Conservation (phyloP, 116 monocot genomes). For the Papilionanthe hybrid region DNA sequence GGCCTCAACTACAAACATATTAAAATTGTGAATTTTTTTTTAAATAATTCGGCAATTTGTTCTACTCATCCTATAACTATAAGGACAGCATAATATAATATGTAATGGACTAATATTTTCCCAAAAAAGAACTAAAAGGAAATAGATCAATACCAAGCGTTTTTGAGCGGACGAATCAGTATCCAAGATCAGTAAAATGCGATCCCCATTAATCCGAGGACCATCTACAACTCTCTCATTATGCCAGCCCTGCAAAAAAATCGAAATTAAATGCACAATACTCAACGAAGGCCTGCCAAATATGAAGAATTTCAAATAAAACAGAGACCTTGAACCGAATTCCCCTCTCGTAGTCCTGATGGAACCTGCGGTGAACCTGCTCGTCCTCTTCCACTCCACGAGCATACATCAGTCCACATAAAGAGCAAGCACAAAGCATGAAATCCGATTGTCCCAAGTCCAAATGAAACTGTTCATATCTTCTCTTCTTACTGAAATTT, state of each 20-base stretch:
- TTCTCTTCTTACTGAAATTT: conserved; percentile 47
- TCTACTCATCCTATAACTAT: neutral
- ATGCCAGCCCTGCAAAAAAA: neutral
- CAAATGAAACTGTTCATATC: conserved; percentile 42
- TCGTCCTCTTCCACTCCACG: conserved; percentile 70
- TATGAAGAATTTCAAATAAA: neutral
- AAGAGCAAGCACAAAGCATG: conserved; percentile 52
- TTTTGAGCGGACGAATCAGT: conserved; percentile 2
- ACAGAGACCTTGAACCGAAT: conserved; percentile 62
- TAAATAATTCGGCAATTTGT: neutral
- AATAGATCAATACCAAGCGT: neutral
- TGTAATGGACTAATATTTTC: too few relatives aligned
- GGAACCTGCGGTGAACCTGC: conserved; percentile 59
- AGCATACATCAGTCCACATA: conserved; percentile 72
- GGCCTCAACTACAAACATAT: neutral
- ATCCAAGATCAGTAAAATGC: conserved; percentile 5
- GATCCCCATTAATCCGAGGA: neutral
- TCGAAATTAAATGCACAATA: neutral
- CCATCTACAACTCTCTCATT: neutral
- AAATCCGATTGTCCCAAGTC: conserved; percentile 74
- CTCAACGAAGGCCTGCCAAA: neutral
- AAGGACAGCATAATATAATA: neutral
- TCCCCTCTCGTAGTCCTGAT: conserved; percentile 55
- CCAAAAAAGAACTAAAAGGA: neutral
- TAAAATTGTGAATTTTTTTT: neutral